Percentiles rank a stretch among this genome's conserved stretches.
Evolutionary conservation across 1,284 basidiomycete genomes (phyloP).

Genomic region (Fistulina hepatica): DNA sequence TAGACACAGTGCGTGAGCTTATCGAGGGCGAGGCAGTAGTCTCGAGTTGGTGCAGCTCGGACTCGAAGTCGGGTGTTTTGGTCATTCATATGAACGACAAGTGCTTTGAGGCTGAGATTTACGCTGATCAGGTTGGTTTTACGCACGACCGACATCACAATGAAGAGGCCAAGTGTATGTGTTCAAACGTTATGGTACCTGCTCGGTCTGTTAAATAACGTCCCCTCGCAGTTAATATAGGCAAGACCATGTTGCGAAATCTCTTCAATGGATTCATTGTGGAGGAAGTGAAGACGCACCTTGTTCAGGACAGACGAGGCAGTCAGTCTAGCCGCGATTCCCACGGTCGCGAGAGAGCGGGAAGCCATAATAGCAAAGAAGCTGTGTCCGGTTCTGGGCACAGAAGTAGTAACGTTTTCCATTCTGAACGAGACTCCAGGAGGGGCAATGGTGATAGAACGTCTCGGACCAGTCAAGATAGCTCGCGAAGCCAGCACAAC

Average conservation of each 20-base stretch:
- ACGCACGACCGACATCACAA: conserved; percentile 42
- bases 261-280: conserved; percentile 60
- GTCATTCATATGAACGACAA: conserved; percentile 72
- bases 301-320: too few species aligned
- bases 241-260: conserved; percentile 71
- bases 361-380: too few species aligned
- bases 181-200: conserved; percentile 7
- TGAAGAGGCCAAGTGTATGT: conserved; percentile 76
- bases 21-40: conserved; percentile 91
- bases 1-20: conserved; percentile 79
- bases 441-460: too few species aligned
- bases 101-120: conserved; percentile 92
- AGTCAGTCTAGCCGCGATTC: too few species aligned
- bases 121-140: conserved; percentile 82
- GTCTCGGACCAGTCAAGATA: too few species aligned
- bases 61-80: conserved; percentile 84
- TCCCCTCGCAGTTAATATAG: conserved; percentile 54
- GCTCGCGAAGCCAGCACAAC: too few species aligned
- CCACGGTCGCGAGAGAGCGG: too few species aligned
- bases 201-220: conserved; percentile 15
- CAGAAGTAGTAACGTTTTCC: too few species aligned
- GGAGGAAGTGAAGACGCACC: too few species aligned
- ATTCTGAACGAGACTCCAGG: too few species aligned
- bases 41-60: conserved; percentile 77
- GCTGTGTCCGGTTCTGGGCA: too few species aligned